phyloP scores from a whole-genome alignment of 1,284 basidiomycete species.

The Kwoniella shivajii region DNA sequence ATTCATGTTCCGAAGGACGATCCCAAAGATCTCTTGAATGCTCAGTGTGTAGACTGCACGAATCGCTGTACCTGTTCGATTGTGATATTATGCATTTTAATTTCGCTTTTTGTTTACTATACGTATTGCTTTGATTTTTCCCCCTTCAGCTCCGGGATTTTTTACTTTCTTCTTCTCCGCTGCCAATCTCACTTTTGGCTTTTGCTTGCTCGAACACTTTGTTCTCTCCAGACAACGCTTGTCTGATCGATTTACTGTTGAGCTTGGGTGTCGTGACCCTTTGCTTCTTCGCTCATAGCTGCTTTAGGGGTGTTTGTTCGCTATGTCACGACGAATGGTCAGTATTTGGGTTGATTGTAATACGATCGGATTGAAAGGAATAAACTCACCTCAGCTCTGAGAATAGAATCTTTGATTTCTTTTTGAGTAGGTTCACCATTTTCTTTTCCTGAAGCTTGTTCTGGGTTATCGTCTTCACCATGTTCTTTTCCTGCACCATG shows the following conservation, averaged over 20 bases:
- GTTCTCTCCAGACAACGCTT: no score
- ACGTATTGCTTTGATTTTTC: no score
- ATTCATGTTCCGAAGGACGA: no score
- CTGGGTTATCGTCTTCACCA: not conserved
- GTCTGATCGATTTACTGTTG: not conserved
- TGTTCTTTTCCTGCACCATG: not conserved
- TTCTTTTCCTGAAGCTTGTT: conserved; percentile 3
- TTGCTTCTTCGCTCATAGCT: conserved; percentile 11
- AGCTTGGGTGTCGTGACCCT: conserved; percentile 4
- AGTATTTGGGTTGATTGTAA: not conserved
- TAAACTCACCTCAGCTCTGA: conserved; percentile 30
- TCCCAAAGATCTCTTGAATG: no score
- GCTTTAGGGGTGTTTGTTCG: conserved; percentile 14
- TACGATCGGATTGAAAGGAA: not conserved
- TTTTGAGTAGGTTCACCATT: conserved; percentile 12
- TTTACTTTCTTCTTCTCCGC: no score
- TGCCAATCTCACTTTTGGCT: no score
- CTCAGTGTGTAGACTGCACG: no score
- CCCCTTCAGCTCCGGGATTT: no score
- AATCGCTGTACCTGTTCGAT: no score
- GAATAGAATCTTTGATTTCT: conserved; percentile 25
- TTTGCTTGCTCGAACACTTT: no score
- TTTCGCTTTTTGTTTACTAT: no score
- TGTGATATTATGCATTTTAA: no score
- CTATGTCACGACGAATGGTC: conserved; percentile 1